phyloP scores from a whole-genome alignment of 768 basidiomycete species.

The Agaricus sinodeliciosus region DNA sequence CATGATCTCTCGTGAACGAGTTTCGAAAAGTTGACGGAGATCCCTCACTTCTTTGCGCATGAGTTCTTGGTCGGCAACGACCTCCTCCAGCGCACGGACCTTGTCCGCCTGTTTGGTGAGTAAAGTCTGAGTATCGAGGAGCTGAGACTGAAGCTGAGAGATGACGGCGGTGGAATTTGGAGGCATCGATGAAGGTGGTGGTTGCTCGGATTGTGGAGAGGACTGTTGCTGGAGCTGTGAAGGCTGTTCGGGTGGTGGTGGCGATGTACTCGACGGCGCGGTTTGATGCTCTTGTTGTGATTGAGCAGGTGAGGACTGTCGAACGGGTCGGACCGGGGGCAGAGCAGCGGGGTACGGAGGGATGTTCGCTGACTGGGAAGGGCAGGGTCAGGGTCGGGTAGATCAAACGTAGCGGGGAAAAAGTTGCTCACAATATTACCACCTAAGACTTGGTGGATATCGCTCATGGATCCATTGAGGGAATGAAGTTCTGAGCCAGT shows the following conservation, averaged over 20 bases:
- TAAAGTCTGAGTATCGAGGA: constrained; percentile 77
- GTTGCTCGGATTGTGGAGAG: constrained; percentile 25
- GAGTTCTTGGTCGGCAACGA: constrained; percentile 78
- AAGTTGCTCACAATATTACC: constrained; percentile 61
- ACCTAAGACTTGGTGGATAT: constrained; percentile 89
- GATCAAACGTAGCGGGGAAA: background rate
- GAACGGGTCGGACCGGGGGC: constrained; percentile 55
- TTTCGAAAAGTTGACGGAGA: constrained; percentile 68
- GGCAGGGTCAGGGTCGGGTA: background rate
- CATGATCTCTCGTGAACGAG: constrained; percentile 43
- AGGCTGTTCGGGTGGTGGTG: constrained; percentile 18
- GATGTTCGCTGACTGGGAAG: constrained; percentile 46
- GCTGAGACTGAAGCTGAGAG: constrained; percentile 71
- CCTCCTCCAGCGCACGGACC: constrained; percentile 74
- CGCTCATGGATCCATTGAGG: constrained; percentile 72
- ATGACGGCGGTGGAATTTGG: constrained; percentile 23
- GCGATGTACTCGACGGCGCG: constrained; percentile 3
- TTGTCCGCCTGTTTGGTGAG: constrained; percentile 75
- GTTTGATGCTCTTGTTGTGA: background rate
- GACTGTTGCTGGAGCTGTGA: constrained; percentile 20
- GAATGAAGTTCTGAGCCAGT: constrained; percentile 82
- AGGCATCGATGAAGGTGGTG: constrained; percentile 18
- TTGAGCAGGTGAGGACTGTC: constrained; percentile 16
- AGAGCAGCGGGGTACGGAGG: constrained; percentile 59
- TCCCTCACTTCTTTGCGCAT: constrained; percentile 73